phyloP scores from a whole-genome alignment of 306 rosid species.

The Begonia fuchsioides region DNA sequence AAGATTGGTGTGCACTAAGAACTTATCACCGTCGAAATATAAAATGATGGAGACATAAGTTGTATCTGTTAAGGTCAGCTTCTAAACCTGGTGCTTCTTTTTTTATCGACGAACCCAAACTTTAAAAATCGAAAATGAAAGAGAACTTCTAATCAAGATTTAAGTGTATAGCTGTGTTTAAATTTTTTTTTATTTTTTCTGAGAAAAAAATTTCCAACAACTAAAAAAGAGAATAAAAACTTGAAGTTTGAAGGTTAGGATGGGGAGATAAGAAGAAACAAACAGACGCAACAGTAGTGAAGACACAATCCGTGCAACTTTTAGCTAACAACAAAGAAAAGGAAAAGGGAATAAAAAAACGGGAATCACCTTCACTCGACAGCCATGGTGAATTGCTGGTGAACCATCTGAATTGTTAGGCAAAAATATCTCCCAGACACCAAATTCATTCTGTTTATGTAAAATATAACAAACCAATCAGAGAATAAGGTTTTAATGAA shows the following conservation, averaged over 20 bases:
- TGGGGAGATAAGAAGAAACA: background rate
- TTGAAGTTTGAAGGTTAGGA: background rate
- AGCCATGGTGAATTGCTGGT: constrained; percentile 85
- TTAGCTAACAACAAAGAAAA: background rate
- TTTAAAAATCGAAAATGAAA: too few species aligned
- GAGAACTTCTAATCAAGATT: too few species aligned
- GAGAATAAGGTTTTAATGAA: background rate
- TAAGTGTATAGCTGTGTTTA: too few species aligned
- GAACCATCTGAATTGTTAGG: constrained; percentile 93
- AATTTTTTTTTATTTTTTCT: too few species aligned
- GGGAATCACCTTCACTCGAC: constrained; percentile 72
- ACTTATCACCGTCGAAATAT: too few species aligned
- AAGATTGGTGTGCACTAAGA: too few species aligned
- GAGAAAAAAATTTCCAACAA: too few species aligned
- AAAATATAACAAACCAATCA: background rate
- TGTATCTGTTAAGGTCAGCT: too few species aligned
- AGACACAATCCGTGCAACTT: background rate
- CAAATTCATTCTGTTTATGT: constrained; percentile 74
- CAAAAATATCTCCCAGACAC: constrained; percentile 97
- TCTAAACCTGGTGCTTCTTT: too few species aligned
- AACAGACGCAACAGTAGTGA: background rate
- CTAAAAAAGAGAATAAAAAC: background rate
- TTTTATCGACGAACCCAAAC: too few species aligned
- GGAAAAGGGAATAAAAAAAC: background rate
- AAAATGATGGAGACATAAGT: too few species aligned